A percentile compares a stretch with the other conserved stretches of the same genome.
Conservation (phyloP, 345 rosid genomes). For the Pseudoturritis turrita region DNA sequence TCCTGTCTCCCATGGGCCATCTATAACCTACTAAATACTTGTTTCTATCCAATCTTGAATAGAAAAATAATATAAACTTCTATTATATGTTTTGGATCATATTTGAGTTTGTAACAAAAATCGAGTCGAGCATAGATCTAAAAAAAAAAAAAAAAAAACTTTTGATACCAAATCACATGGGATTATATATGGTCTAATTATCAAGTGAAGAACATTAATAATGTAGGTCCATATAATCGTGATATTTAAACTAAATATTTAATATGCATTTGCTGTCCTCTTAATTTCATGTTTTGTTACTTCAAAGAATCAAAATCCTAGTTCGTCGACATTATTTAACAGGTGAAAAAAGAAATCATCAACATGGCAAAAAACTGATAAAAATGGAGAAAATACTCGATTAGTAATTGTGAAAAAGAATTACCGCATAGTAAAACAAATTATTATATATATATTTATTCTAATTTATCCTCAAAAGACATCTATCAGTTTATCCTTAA, state of each 20-base stretch:
- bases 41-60: slow-evolving; percentile 5
- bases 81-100: neutral
- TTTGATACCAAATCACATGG: slow-evolving; percentile 13
- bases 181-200: neutral
- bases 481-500: too few species aligned
- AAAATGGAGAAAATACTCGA: neutral
- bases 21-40: slow-evolving; percentile 7
- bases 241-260: neutral
- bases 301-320: neutral
- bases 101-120: neutral
- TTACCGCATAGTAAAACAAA: too few species aligned
- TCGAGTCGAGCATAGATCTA: neutral
- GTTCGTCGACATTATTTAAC: neutral
- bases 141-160: neutral
- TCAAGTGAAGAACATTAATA: neutral
- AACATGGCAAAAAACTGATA: neutral
- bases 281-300: neutral
- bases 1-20: slow-evolving; percentile 25
- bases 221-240: neutral
- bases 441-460: too few species aligned
- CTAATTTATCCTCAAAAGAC: too few species aligned
- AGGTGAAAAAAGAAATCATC: neutral
- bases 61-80: neutral
- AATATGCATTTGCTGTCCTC: neutral
- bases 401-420: neutral